phyloP scores from a whole-genome alignment of 1,284 basidiomycete species.

The Cryptococcus neoformans region DNA sequence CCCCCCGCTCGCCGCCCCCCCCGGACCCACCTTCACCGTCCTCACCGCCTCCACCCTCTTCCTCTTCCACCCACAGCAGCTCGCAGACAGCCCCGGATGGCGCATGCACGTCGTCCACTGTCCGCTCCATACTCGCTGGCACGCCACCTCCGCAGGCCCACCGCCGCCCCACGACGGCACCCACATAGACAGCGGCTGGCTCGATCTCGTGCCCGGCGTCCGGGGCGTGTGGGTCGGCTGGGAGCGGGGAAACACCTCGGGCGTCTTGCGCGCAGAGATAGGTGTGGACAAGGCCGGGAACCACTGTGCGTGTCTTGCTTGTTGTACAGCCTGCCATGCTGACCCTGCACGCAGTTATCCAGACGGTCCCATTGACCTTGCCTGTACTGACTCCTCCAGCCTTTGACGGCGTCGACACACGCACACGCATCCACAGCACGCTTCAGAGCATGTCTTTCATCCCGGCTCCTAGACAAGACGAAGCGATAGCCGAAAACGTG shows the following conservation, averaged over 20 bases:
- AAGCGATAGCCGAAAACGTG: background rate
- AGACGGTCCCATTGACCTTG: constrained; percentile 29
- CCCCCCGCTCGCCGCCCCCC: no score
- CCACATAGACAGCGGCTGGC: constrained; percentile 31
- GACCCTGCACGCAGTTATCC: constrained; percentile 16
- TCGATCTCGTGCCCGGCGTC: constrained; percentile 27
- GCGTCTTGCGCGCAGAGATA: constrained; percentile 29
- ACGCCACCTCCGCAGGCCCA: constrained; percentile 7
- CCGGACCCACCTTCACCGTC: constrained; percentile 30
- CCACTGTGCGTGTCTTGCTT: constrained; percentile 22
- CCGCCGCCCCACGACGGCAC: constrained; percentile 4
- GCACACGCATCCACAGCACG: background rate
- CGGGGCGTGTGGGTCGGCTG: constrained; percentile 37
- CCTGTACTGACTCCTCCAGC: constrained; percentile 12
- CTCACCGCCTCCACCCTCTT: constrained; percentile 23
- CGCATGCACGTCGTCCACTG: constrained; percentile 24
- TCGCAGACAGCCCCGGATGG: constrained; percentile 6
- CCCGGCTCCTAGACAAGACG: background rate
- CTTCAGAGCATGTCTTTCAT: constrained; percentile 21
- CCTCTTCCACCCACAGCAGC: constrained; percentile 34
- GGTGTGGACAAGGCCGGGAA: constrained; percentile 24
- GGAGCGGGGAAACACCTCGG: constrained; percentile 24
- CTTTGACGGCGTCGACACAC: background rate
- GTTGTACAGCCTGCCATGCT: no score
- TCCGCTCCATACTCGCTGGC: constrained; percentile 18